These are phyloP conservation scores for Hygrocybe coccinea DNA, from an alignment of 768 basidiomycete species.

Conservation along the genomic window DNA sequence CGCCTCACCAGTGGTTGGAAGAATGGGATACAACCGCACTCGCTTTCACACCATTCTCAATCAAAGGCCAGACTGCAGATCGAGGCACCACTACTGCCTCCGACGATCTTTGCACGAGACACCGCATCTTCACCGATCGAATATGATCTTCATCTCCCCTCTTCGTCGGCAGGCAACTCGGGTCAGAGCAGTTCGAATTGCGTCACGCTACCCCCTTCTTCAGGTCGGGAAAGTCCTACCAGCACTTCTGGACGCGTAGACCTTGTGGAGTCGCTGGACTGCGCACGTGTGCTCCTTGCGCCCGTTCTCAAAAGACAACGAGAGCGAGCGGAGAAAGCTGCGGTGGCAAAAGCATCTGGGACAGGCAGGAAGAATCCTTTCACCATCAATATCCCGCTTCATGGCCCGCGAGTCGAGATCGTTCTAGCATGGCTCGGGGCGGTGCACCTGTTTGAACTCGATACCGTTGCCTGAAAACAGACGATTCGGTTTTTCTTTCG, in stretches of 20 bases:
- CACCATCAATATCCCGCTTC: constrained; percentile 75
- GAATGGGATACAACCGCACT: constrained; percentile 57
- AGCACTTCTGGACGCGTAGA: constrained; percentile 28
- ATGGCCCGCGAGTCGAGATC: constrained; percentile 82
- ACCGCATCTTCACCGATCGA: constrained; percentile 16
- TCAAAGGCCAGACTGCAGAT: constrained; percentile 44
- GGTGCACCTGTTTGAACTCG: constrained; percentile 72
- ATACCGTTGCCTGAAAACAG: constrained; percentile 24
- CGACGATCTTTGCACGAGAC: constrained; percentile 15
- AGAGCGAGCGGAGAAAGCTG: constrained; percentile 50
- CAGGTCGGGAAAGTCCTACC: constrained; percentile 9
- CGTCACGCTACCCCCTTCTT: not conserved
- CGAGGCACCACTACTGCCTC: constrained; percentile 32
- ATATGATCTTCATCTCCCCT: constrained; percentile 10
- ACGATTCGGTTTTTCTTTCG: too few relatives aligned
- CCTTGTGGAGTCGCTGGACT: constrained; percentile 57
- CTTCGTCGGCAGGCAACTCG: constrained; percentile 14
- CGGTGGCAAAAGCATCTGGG: constrained; percentile 44
- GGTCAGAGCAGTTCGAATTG: constrained; percentile 13
- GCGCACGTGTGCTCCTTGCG: constrained; percentile 64
- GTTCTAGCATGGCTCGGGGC: constrained; percentile 82
- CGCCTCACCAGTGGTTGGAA: constrained; percentile 76
- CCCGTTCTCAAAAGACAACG: constrained; percentile 63
- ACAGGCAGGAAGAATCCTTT: constrained; percentile 52
- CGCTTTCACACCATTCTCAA: constrained; percentile 29